A percentile compares a stretch with the other conserved stretches of the same genome.
Conservation (phyloP, 306 rosid genomes). For the Crataegus laevigata region DNA sequence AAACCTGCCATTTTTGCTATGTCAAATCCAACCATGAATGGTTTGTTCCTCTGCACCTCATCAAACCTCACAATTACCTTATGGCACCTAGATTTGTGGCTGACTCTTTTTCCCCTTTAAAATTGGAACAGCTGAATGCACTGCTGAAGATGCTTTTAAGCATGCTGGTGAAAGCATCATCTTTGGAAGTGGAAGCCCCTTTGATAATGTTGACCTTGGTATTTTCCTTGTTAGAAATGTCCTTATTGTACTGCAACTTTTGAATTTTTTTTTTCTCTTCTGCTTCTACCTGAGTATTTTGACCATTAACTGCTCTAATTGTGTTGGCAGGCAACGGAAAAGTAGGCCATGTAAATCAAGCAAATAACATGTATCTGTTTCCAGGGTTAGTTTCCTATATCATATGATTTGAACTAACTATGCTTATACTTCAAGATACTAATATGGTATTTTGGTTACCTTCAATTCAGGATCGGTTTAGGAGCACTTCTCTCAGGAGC, state of each 20-base stretch:
- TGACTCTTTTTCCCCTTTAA: background rate
- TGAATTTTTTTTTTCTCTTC: background rate
- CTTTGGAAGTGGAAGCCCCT: conserved; percentile 98
- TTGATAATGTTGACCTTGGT: conserved; percentile 81
- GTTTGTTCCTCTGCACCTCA: conserved; percentile 51
- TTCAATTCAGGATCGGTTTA: conserved; percentile 76
- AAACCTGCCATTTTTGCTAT: conserved; percentile 98
- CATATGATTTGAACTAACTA: background rate
- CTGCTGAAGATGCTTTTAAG: conserved; percentile 84
- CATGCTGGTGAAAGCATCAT: conserved; percentile 89
- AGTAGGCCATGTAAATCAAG: conserved; percentile 94
- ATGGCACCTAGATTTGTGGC: conserved; percentile 2
- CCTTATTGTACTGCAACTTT: conserved; percentile 13
- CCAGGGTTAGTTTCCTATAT: conserved; percentile 65
- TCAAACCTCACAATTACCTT: conserved; percentile 21
- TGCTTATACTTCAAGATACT: conserved; percentile 1
- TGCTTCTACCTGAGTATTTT: conserved; percentile 4
- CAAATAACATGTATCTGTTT: conserved; percentile 97
- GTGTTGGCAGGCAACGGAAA: conserved; percentile 68
- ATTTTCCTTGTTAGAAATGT: conserved; percentile 16
- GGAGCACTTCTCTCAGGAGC: conserved; percentile 93
- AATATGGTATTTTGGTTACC: conserved; percentile 14
- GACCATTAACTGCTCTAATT: conserved; percentile 1
- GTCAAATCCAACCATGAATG: conserved; percentile 98
- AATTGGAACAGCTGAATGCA: conserved; percentile 78